These are phyloP conservation scores for Trematosphaeria pertusa DNA, from an alignment of 2,329 filamentous ascomycete species.

Conservation along the genomic window DNA sequence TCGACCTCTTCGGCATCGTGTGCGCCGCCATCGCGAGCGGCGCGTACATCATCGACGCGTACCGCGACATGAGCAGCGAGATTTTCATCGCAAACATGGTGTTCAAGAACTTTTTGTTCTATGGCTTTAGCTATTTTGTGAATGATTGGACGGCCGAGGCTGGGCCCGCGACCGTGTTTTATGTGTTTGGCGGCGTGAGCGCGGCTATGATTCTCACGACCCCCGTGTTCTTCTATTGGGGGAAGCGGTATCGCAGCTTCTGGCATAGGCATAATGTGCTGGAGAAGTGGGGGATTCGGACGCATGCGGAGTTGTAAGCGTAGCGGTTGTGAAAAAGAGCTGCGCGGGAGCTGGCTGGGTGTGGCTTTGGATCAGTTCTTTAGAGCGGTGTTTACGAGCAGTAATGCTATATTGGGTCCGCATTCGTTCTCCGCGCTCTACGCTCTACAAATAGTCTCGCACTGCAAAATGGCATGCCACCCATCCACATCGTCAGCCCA, in stretches of 20 bases:
- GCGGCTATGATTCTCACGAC: constrained; percentile 38
- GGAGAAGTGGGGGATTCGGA: constrained; percentile 41
- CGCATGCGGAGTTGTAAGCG: constrained; percentile 41
- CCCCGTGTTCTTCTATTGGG: constrained; percentile 43
- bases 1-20: constrained; percentile 44
- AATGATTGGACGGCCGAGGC: constrained; percentile 50
- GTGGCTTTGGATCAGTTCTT: too few species aligned
- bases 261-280: constrained; percentile 44
- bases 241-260: constrained; percentile 43
- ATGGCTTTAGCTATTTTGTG: constrained; percentile 52
- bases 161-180: constrained; percentile 49
- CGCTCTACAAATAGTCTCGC: constrained; percentile 37
- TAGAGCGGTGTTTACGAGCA: too few species aligned
- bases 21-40: constrained; percentile 41
- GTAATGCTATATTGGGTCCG: too few species aligned
- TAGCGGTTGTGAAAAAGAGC: too few species aligned
- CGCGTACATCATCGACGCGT: constrained; percentile 50
- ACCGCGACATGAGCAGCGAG: constrained; percentile 50
- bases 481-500: constrained; percentile 45
- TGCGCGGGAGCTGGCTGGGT: too few species aligned
- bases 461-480: constrained; percentile 38
- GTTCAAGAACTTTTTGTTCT: constrained; percentile 55
- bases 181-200: constrained; percentile 42
- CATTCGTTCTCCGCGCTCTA: too few species aligned
- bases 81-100: constrained; percentile 55